A percentile compares a stretch with the other conserved stretches of the same genome.
Conservation (phyloP, 352 stramenopile species). For the Pythium phragmiticola region DNA sequence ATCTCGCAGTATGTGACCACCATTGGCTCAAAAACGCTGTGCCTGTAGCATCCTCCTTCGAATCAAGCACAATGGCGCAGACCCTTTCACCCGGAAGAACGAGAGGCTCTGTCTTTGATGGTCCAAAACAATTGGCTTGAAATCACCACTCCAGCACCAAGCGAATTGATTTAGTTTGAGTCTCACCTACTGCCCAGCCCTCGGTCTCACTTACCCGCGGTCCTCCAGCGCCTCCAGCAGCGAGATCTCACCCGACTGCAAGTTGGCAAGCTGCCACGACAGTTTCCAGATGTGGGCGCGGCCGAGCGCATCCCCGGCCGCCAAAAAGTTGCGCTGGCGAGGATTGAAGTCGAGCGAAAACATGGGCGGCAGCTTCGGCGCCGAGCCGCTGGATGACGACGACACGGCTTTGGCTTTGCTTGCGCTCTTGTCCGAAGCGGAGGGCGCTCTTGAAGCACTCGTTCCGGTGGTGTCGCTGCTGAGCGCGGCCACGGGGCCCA, state of each 20-base stretch:
- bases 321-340: conserved; percentile 82
- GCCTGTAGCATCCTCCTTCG: too few species aligned
- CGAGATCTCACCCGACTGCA: conserved; percentile 63
- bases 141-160: too few species aligned
- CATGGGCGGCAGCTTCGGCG: conserved; percentile 30
- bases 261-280: conserved; percentile 75
- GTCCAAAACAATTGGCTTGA: too few species aligned
- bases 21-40: too few species aligned
- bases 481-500: conserved; percentile 43
- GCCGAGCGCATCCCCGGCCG: conserved; percentile 57
- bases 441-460: neutral
- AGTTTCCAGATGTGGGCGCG: conserved; percentile 84
- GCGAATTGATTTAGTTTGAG: too few species aligned
- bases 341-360: conserved; percentile 80
- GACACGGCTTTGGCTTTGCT: too few species aligned
- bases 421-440: neutral
- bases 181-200: too few species aligned
- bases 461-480: conserved; percentile 20
- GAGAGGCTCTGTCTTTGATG: too few species aligned
- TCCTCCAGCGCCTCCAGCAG: conserved; percentile 52
- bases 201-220: conserved; percentile 1
- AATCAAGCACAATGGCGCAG: too few species aligned
- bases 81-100: too few species aligned
- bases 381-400: too few species aligned
- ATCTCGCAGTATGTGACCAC: too few species aligned